These are phyloP conservation scores for Dictyostelium purpureum DNA, from an alignment of 78 protist genomes.

Conservation along the genomic window DNA sequence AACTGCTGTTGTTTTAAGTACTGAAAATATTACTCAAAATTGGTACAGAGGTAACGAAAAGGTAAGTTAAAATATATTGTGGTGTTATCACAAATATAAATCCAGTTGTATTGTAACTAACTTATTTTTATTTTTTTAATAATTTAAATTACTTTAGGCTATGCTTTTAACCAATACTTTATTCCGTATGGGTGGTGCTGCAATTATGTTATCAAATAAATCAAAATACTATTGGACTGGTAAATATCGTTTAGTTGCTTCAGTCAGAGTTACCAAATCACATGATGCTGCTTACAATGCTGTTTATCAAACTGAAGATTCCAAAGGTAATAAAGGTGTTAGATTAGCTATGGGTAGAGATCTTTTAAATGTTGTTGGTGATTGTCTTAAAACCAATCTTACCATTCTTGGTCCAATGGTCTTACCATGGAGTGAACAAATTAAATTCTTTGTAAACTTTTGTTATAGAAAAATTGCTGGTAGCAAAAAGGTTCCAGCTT, in stretches of 20 bases:
- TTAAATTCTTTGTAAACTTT: conserved; percentile 79
- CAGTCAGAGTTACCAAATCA: conserved; percentile 74
- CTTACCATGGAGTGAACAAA: conserved; percentile 89
- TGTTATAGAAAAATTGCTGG: conserved; percentile 51
- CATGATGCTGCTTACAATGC: conserved; percentile 75
- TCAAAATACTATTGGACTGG: conserved; percentile 75
- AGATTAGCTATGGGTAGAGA: conserved; percentile 77
- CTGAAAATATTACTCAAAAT: conserved; percentile 95
- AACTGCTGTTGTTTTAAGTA: conserved; percentile 82
- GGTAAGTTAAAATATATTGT: not conserved
- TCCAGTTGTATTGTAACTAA: not conserved
- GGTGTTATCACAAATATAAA: not conserved
- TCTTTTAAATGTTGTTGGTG: conserved; percentile 81
- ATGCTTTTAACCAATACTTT: conserved; percentile 90
- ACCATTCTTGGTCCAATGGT: conserved; percentile 89
- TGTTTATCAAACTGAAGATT: conserved; percentile 88
- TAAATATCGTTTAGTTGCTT: conserved; percentile 60
- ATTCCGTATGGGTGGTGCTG: conserved; percentile 95
- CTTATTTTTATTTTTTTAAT: not conserved
- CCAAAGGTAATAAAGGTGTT: conserved; percentile 85
- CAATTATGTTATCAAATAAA: conserved; percentile 89
- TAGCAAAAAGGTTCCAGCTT: conserved; percentile 24
- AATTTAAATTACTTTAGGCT: not conserved
- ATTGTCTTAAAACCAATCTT: conserved; percentile 85
- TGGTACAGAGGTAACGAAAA: conserved; percentile 89